phyloP scores from a whole-genome alignment of 129 eudicot species.

The Kitagawia praeruptora region DNA sequence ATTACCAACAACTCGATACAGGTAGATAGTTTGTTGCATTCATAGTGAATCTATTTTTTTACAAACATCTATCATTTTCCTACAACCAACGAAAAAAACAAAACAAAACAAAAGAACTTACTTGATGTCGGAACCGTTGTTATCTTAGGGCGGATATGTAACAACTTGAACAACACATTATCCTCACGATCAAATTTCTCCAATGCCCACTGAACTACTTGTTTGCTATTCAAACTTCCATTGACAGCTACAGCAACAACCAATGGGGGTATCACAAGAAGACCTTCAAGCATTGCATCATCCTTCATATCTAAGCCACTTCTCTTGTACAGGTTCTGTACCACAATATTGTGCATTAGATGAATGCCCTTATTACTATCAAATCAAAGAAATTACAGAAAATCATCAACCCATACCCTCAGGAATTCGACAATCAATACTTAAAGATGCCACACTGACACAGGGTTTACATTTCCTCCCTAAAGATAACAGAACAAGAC shows the following conservation, averaged over 20 bases:
- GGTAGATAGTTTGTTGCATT: background rate
- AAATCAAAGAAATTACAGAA: background rate
- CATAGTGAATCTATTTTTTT: background rate
- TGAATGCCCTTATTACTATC: background rate
- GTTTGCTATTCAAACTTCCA: constrained; percentile 47
- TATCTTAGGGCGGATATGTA: constrained; percentile 58
- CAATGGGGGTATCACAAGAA: constrained; percentile 24
- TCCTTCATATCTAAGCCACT: constrained; percentile 35
- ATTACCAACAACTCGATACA: background rate
- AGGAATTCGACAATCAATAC: background rate
- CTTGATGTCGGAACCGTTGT: constrained; percentile 71
- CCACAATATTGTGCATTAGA: background rate
- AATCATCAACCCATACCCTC: background rate
- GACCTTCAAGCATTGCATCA: constrained; percentile 23
- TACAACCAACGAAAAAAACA: background rate
- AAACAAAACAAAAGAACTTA: constrained; percentile 23
- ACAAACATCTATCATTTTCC: background rate
- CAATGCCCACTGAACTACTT: constrained; percentile 70
- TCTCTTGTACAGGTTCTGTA: background rate
- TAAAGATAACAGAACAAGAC: background rate
- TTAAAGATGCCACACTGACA: background rate
- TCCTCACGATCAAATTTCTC: constrained; percentile 78
- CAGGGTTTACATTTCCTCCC: background rate
- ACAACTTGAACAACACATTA: constrained; percentile 51
- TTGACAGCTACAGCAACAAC: constrained; percentile 58